These are phyloP conservation scores for Heliamphora exappendiculata DNA, from an alignment of 148 eudicot genomes.

Conservation along the genomic window DNA sequence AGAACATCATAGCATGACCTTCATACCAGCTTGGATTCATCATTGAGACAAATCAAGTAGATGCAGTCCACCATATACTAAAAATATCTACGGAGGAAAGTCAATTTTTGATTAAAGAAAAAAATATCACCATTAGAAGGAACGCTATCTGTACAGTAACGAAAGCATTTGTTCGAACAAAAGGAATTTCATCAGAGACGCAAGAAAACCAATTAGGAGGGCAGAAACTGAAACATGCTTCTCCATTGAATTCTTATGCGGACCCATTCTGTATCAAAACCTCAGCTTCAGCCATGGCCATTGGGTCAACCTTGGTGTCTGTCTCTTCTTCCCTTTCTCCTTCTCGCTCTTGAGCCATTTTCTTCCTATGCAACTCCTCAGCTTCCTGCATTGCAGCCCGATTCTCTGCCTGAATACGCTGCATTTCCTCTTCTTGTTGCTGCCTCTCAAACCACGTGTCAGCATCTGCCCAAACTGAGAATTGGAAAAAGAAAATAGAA, in stretches of 20 bases:
- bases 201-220: not conserved
- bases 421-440: constrained; percentile 92
- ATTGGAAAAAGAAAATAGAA: not conserved
- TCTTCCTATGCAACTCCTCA: constrained; percentile 77
- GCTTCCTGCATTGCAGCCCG: constrained; percentile 66
- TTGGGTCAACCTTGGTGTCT: constrained; percentile 40
- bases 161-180: not conserved
- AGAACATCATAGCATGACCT: too few relatives aligned
- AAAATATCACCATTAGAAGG: too few relatives aligned
- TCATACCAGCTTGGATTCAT: too few relatives aligned
- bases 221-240: not conserved
- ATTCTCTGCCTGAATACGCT: constrained; percentile 70
- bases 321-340: constrained; percentile 64
- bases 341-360: constrained; percentile 73
- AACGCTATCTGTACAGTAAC: not conserved
- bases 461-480: constrained; percentile 95
- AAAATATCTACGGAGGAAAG: too few relatives aligned
- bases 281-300: constrained; percentile 58
- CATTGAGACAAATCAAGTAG: too few relatives aligned
- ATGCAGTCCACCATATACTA: too few relatives aligned
- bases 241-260: not conserved
- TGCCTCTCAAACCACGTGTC: constrained; percentile 98
- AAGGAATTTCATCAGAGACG: not conserved
- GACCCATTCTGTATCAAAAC: constrained; percentile 27
- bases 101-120: too few relatives aligned